Conservation (phyloP, 139 green algal species). For the Coelastrella sp. region DNA sequence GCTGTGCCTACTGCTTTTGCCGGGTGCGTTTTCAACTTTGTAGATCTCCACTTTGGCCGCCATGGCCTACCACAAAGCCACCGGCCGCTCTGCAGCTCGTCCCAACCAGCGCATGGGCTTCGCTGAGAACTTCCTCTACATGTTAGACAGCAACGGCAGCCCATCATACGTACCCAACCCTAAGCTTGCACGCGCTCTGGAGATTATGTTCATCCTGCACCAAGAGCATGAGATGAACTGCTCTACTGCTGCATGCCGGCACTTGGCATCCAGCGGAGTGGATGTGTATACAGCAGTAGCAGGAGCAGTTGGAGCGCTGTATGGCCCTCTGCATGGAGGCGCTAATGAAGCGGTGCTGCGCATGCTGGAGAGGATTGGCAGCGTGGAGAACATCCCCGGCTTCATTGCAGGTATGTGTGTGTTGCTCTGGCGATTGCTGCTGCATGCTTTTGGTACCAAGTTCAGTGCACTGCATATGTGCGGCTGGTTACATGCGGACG, state of each 20-base stretch:
- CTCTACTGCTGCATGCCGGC: constrained; percentile 71
- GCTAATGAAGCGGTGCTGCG: constrained; percentile 98
- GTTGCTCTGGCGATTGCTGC: not conserved
- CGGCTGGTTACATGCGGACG: no score
- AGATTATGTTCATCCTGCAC: constrained; percentile 98
- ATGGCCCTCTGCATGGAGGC: constrained; percentile 97
- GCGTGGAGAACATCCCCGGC: constrained; percentile 84
- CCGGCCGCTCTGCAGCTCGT: constrained; percentile 77
- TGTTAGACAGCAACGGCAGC: constrained; percentile 90
- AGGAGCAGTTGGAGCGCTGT: constrained; percentile 96
- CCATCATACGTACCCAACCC: constrained; percentile 91
- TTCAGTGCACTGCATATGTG: not conserved
- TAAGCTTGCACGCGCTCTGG: constrained; percentile 62
- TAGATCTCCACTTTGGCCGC: constrained; percentile 94
- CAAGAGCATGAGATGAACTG: constrained; percentile 99
- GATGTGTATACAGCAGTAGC: constrained; percentile 97
- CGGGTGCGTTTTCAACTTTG: not conserved
- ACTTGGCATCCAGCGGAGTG: constrained; percentile 80
- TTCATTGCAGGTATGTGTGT: constrained; percentile 65
- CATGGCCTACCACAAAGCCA: constrained; percentile 94
- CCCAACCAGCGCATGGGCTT: constrained; percentile 94
- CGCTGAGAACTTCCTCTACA: constrained; percentile 98
- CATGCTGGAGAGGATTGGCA: constrained; percentile 97
- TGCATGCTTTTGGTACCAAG: not conserved
- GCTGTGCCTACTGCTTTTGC: not conserved